phyloP scores from a whole-genome alignment of 1,284 basidiomycete species.

The Kwoniella shivajii region DNA sequence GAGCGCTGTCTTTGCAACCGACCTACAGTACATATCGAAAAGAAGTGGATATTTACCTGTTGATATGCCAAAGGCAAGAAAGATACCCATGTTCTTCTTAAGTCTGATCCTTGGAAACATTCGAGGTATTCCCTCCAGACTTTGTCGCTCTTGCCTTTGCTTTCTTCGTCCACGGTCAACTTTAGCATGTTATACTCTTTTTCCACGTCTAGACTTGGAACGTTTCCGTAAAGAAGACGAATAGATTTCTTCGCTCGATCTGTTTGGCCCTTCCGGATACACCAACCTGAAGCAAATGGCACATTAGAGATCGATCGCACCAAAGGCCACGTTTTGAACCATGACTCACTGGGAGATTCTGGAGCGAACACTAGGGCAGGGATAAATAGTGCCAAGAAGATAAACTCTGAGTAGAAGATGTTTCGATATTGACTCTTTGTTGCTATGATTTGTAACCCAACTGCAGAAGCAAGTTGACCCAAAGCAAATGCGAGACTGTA shows the following conservation, averaged over 20 bases:
- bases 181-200: slow-evolving; percentile 1
- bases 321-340: slow-evolving; percentile 18
- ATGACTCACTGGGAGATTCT: slow-evolving; percentile 17
- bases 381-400: slow-evolving; percentile 13
- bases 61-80: neutral
- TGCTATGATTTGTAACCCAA: slow-evolving; percentile 18
- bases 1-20: no score
- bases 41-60: neutral
- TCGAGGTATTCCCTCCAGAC: neutral
- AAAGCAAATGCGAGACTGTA: slow-evolving; percentile 26
- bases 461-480: slow-evolving; percentile 15
- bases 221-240: slow-evolving; percentile 6
- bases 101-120: neutral
- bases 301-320: neutral
- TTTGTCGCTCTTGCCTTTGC: neutral
- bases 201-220: slow-evolving; percentile 11
- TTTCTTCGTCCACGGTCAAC: slow-evolving; percentile 6
- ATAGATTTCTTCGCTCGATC: slow-evolving; percentile 11
- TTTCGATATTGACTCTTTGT: slow-evolving; percentile 1
- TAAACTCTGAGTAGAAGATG: slow-evolving; percentile 18
- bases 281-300: slow-evolving; percentile 6
- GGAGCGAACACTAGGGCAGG: slow-evolving; percentile 13
- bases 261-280: slow-evolving; percentile 6
- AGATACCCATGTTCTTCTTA: neutral
- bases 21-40: no score